These are phyloP conservation scores for Fusarium sp. DNA, from an alignment of 2,329 filamentous ascomycete genomes.

Conservation along the genomic window DNA sequence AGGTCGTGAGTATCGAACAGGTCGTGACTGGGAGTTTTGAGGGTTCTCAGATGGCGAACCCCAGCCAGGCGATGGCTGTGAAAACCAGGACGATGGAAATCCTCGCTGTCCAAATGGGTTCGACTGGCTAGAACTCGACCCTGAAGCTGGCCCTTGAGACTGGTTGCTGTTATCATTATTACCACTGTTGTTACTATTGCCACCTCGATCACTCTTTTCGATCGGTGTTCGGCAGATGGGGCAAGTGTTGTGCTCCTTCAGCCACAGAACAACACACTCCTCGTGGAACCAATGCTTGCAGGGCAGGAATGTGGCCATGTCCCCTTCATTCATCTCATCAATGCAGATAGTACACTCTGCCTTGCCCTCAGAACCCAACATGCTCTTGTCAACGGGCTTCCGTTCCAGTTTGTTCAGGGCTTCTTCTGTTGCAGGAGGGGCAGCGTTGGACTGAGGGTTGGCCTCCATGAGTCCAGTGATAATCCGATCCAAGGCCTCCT, in stretches of 20 bases:
- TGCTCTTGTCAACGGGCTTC: constrained; percentile 73
- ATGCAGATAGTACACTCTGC: constrained; percentile 96
- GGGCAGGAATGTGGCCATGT: constrained; percentile 80
- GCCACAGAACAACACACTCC: constrained; percentile 82
- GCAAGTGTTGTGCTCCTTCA: constrained; percentile 92
- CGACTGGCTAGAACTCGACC: constrained; percentile 16
- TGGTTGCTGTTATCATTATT: constrained; percentile 24
- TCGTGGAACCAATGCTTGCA: constrained; percentile 96
- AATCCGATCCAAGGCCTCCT: constrained; percentile 90
- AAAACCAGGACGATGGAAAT: constrained; percentile 18
- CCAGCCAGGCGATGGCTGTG: neutral
- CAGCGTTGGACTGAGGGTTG: constrained; percentile 78
- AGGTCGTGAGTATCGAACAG: constrained; percentile 37
- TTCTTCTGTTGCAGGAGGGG: constrained; percentile 80
- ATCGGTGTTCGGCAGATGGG: constrained; percentile 78
- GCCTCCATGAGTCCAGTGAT: constrained; percentile 90
- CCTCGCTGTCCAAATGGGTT: constrained; percentile 19
- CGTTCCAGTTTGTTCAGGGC: constrained; percentile 80
- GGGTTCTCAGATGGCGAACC: constrained; percentile 4
- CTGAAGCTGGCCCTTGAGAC: constrained; percentile 24
- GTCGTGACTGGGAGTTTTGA: constrained; percentile 24
- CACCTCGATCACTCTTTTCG: constrained; percentile 51
- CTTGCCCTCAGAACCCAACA: constrained; percentile 73
- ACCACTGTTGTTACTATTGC: constrained; percentile 34
- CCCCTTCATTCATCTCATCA: constrained; percentile 78